Base-by-base conservation (phyloP, 305 asterid species). In the Striga hermonthica region DNA sequence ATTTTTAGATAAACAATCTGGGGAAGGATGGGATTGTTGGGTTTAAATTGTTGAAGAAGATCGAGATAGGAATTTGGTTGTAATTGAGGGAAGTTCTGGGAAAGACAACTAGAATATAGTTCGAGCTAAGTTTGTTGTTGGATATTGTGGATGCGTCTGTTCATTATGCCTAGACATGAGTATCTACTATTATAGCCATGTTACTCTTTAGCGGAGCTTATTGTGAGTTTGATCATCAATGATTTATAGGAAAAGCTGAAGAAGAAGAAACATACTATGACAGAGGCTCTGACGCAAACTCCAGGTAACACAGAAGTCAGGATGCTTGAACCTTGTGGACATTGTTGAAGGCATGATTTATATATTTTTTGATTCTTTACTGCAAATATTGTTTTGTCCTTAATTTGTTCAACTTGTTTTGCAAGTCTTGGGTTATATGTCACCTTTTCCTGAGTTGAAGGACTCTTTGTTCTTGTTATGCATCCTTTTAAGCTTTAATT, bases 261-360 rank as follows among this genome's bases (percentile, higher is more conserved):
- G 82, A 98, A 94, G 89, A 94, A 91, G 87, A 94, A 91, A 62
- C 99, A 96, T 69, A 70, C 98, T 65, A 62, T 62, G 71, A 66
- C 81, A 0, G 99, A 94, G 62, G 81, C 98, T 22, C 98, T 94
- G 50, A 75, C 77, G 45, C 97, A 85, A 73, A 86, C 98, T 36
- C 97, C 99, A 91, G 80, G 95, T 95, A 64, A 88, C 91, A 97
- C 83, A 89, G 82, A 85, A 85, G 76, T 84, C 99, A 44, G 98
- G 98, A 67, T 86, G 99, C 84, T 78, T 94, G 69, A 88, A 75
- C 79, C 93, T 91, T 57, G 64, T 79, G 54, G 99, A 94, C 79
- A 84, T 85, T 72, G 86, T 86, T 76, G 99, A 94, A 91, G 99
- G 99, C 71, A 84, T 49, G 93, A 62, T 74, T 71, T 44, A 1